Conservation (phyloP, 257 asterid species). For the Handroanthus guayacan region DNA sequence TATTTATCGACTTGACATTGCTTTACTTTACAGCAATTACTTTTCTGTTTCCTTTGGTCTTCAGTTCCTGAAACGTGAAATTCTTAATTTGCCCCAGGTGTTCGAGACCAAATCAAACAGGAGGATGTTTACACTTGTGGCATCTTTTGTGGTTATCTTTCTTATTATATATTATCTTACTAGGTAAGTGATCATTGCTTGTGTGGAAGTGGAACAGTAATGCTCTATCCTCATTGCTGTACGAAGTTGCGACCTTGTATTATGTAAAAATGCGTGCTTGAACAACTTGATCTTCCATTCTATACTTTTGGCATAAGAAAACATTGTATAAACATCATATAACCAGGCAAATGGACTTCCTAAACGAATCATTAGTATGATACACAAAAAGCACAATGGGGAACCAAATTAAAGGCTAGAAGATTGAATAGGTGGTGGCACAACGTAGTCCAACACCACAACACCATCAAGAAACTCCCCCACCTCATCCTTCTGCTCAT, state of each 20-base stretch:
- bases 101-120: conserved; percentile 94
- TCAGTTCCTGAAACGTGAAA: neutral
- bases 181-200: conserved; percentile 46
- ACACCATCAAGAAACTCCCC: conserved; percentile 66
- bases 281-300: conserved; percentile 30
- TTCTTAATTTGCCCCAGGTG: conserved; percentile 54
- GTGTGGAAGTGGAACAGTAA: conserved; percentile 28
- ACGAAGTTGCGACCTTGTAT: conserved; percentile 18
- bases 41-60: neutral
- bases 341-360: no score
- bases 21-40: neutral
- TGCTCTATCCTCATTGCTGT: conserved; percentile 24
- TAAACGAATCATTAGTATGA: no score
- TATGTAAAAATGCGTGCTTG: conserved; percentile 35
- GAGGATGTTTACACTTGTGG: conserved; percentile 82
- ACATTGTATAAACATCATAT: neutral
- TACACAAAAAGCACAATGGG: no score
- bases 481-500: conserved; percentile 65
- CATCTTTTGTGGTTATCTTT: conserved; percentile 82
- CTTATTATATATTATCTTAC: conserved; percentile 84
- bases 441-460: conserved; percentile 70
- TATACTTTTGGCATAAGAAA: conserved; percentile 1
- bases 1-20: conserved; percentile 34
- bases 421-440: conserved; percentile 45
- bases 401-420: conserved; percentile 51